Conservation (phyloP, 225 moss, liverwort and hornwort species). For the Anthoceros angustus region DNA sequence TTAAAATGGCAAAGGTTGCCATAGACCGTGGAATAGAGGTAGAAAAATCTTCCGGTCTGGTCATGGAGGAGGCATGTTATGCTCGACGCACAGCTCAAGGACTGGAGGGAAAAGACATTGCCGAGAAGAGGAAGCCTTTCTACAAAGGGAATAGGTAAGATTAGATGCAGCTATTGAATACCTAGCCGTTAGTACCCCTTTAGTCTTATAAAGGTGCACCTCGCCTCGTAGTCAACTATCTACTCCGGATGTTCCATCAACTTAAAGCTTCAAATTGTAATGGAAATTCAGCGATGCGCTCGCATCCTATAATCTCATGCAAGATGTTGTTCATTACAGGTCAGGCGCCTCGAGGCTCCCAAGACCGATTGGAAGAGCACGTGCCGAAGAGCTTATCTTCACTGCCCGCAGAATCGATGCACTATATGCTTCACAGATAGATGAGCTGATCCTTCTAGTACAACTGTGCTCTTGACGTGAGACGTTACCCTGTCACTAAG, state of each 20-base stretch:
- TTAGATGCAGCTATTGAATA: no score
- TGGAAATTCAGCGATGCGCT: not conserved
- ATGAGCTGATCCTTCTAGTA: slow-evolving; percentile 15
- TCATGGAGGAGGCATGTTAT: slow-evolving; percentile 94
- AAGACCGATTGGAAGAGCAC: slow-evolving; percentile 72
- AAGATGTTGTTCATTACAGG: slow-evolving; percentile 43
- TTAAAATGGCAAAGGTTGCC: slow-evolving; percentile 84
- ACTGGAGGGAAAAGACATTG: slow-evolving; percentile 82
- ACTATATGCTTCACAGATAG: slow-evolving; percentile 57
- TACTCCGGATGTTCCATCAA: no score
- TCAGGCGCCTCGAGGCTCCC: slow-evolving; percentile 91
- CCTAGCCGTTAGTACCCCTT: no score
- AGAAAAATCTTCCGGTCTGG: no score
- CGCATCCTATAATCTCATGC: not conserved
- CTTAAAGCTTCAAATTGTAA: not conserved
- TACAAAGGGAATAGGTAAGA: slow-evolving; percentile 76
- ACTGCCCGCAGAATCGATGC: slow-evolving; percentile 75
- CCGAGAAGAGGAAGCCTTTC: slow-evolving; percentile 68
- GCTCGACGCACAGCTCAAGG: slow-evolving; percentile 60
- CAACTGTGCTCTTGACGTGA: not conserved
- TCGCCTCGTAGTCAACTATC: no score
- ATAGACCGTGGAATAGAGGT: slow-evolving; percentile 90
- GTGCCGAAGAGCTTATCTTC: slow-evolving; percentile 90
- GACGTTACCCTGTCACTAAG: not conserved
- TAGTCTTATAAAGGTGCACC: no score